phyloP scores from a whole-genome alignment of 2,329 filamentous ascomycete genomes.

The Fusarium concolor region DNA sequence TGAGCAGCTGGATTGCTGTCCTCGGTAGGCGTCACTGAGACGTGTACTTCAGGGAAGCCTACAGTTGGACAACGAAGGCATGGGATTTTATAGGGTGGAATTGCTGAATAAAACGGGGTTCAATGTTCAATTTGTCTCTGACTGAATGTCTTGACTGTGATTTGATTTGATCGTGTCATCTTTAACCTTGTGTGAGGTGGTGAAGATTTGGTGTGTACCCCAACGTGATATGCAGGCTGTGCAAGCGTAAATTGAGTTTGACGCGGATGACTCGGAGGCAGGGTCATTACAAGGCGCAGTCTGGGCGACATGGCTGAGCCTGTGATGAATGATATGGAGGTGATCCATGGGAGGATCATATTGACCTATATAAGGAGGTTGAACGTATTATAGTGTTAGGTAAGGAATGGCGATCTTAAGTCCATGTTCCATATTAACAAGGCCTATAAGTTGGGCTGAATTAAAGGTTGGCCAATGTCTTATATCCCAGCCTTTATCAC shows the following conservation, averaged over 20 bases:
- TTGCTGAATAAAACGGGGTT: constrained; percentile 34
- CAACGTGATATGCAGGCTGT: not conserved
- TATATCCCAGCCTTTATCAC: not conserved
- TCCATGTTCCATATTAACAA: not conserved
- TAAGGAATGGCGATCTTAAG: not conserved
- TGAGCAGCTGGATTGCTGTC: constrained; percentile 42
- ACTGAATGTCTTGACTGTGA: not conserved
- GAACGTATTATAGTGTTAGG: not conserved
- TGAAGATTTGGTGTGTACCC: not conserved
- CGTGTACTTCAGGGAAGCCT: constrained; percentile 28
- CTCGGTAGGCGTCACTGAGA: constrained; percentile 29
- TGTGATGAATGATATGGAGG: not conserved
- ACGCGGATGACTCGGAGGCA: constrained; percentile 13
- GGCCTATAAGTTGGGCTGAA: not conserved
- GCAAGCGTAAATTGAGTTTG: not conserved
- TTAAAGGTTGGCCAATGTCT: constrained; percentile 1
- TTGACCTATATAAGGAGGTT: not conserved
- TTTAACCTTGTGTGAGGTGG: constrained; percentile 7
- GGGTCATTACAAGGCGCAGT: constrained; percentile 19
- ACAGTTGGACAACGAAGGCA: constrained; percentile 43
- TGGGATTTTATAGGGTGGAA: constrained; percentile 31
- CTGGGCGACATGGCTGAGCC: constrained; percentile 2
- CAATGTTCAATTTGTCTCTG: constrained; percentile 27
- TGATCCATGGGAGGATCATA: not conserved
- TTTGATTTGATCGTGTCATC: constrained; percentile 1